Evolutionary conservation across 495 filamentous ascomycete species (phyloP), one percentile per base, ranked within the genome.

Genomic region (Parathielavia hyrcaniae): DNA sequence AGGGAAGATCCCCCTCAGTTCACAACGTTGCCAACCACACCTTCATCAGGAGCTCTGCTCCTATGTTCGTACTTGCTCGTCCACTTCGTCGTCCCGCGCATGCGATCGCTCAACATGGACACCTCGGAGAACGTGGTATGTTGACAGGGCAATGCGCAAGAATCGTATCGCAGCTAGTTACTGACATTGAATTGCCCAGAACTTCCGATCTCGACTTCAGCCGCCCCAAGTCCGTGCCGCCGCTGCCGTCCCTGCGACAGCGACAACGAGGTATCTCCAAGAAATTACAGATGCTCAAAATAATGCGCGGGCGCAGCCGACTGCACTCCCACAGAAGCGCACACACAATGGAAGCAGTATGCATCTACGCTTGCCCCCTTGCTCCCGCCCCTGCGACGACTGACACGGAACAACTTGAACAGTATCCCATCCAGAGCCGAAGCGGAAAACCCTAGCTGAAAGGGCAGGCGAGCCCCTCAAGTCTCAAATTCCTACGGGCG

Each of bases 291-390:
- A 83, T 5, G 87, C 88, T 5, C 77, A 83, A 54, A 83, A 75
- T 60, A 93, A 93, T 73, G 75, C 82, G 57, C 84, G 88, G 59
- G 79, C 82, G 14, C 77, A 78, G 26, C 68, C 77, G 34, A 71
- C 77, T 57, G 74, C 77, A 39, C 81, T 84, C 26, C 79, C 77
- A 3, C 48, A 64, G 40, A 79, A 79, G 63, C 73, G 77, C 17
- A 67, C 67, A 4, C 58, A 67, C 30, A 54, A 67, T 58, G 75
- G 75, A 60, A 64, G 60, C 59, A 56, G 67, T 63, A 64, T 54
- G 60, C 30, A 48, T 6, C 26, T 9, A 35, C 26, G 30, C 51
- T 20, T 57, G 50, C 22, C 19, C 43, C 52, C 14, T 44, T 38
- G 26, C 22, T 40, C 16, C 22, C 38, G 22, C 50, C 10, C 19